These are phyloP conservation scores for Talaromyces sp. DNA, from an alignment of 2,329 filamentous ascomycete species.

Conservation along the genomic window DNA sequence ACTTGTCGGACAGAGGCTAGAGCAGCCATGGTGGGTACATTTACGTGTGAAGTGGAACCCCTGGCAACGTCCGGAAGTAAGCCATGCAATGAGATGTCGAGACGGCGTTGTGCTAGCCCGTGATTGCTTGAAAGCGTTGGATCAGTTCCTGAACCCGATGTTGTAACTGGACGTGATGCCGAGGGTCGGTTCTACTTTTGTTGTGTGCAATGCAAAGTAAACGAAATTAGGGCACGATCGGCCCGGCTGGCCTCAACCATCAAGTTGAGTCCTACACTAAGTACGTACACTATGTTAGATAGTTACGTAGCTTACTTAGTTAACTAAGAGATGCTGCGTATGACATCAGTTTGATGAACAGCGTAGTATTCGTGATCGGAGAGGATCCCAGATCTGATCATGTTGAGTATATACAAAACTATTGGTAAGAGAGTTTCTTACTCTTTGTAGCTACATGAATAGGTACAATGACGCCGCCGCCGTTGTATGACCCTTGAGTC, in stretches of 20 bases:
- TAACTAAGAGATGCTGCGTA: too few species aligned
- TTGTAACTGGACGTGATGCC: neutral
- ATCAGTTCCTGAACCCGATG: neutral
- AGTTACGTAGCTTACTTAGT: too few species aligned
- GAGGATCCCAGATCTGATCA: too few species aligned
- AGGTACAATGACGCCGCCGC: neutral
- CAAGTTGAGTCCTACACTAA: too few species aligned
- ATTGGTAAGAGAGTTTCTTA: too few species aligned
- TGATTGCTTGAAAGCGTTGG: neutral
- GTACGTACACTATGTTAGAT: too few species aligned
- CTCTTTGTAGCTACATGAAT: neutral
- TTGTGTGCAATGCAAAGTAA: neutral
- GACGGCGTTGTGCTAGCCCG: neutral
- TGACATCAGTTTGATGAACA: too few species aligned
- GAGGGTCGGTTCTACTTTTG: neutral
- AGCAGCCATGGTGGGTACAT: neutral
- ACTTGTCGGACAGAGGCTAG: neutral
- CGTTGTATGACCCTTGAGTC: neutral
- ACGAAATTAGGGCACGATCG: neutral
- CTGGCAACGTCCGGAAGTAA: neutral
- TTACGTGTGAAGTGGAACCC: conserved; percentile 2
- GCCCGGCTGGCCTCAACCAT: too few species aligned
- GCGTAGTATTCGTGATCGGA: too few species aligned
- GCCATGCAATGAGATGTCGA: neutral
- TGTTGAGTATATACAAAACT: too few species aligned